These are phyloP conservation scores for Graphium sp. DNA, from an alignment of 2,329 filamentous ascomycete genomes.

Conservation along the genomic window DNA sequence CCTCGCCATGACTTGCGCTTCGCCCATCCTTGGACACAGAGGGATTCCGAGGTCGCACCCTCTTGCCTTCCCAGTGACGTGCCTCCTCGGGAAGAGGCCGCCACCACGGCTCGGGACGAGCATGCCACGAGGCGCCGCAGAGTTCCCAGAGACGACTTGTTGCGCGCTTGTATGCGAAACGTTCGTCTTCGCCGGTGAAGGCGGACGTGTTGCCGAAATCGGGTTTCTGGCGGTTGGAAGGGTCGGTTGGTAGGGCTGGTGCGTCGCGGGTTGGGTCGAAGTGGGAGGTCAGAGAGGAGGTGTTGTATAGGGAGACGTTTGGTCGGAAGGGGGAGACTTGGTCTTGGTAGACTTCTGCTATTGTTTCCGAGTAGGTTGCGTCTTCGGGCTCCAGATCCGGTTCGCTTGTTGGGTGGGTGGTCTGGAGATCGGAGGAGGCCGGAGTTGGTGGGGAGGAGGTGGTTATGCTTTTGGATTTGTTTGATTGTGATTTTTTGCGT, in stretches of 20 bases:
- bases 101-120: constrained; percentile 47
- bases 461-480: not conserved
- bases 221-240: constrained; percentile 11
- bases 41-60: no score
- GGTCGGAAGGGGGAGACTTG: constrained; percentile 61
- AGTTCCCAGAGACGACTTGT: constrained; percentile 70
- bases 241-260: no score
- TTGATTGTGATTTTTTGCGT: constrained; percentile 10
- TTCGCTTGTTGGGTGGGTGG: constrained; percentile 5
- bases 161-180: constrained; percentile 66
- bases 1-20: no score
- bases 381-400: constrained; percentile 17
- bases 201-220: constrained; percentile 52
- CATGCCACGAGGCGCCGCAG: constrained; percentile 58
- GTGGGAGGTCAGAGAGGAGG: constrained; percentile 21
- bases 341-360: constrained; percentile 60
- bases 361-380: constrained; percentile 24
- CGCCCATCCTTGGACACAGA: no score
- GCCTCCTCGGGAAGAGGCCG: constrained; percentile 45
- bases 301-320: constrained; percentile 53
- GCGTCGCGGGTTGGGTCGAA: constrained; percentile 42
- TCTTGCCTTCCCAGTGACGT: constrained; percentile 56
- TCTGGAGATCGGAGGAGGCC: not conserved
- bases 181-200: constrained; percentile 68
- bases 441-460: no score